phyloP scores from a whole-genome alignment of 805 yeast genomes.

The Candida ascalaphidarum region DNA sequence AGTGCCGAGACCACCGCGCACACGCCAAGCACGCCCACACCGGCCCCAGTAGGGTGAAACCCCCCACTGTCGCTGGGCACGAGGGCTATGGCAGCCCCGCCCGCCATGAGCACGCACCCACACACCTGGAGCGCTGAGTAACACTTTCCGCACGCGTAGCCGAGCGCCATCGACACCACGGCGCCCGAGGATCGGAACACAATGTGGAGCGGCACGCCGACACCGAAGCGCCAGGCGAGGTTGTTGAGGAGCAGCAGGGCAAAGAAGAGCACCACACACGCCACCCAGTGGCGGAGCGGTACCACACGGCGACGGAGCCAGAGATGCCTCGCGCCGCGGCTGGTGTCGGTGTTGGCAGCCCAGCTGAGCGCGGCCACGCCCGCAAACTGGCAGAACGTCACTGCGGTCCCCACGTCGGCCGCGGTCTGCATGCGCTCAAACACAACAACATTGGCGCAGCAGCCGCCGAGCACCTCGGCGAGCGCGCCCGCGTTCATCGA shows the following conservation, averaged over 20 bases:
- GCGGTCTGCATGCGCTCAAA: constrained; percentile 42
- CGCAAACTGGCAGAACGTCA: constrained; percentile 53
- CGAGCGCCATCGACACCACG: constrained; percentile 50
- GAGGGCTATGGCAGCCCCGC: constrained; percentile 44
- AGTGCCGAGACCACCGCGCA: constrained; percentile 47
- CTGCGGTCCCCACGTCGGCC: constrained; percentile 35
- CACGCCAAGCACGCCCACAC: constrained; percentile 32
- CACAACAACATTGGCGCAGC: constrained; percentile 62
- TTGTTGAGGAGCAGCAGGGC: constrained; percentile 47
- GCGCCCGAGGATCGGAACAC: constrained; percentile 59
- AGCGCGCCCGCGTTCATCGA: too few species aligned
- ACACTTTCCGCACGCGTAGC: constrained; percentile 35
- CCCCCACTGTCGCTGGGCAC: constrained; percentile 3
- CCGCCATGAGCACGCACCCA: constrained; percentile 43
- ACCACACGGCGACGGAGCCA: constrained; percentile 24
- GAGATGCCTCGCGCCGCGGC: constrained; percentile 10
- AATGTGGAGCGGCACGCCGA: constrained; percentile 62
- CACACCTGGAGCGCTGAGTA: constrained; percentile 39
- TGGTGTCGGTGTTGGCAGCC: constrained; percentile 19
- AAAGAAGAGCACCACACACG: constrained; percentile 44
- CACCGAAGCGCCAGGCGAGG: constrained; percentile 44
- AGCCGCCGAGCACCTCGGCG: constrained; percentile 55
- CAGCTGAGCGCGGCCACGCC: constrained; percentile 34
- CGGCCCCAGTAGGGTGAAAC: constrained; percentile 9
- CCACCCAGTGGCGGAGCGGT: constrained; percentile 35